Evolutionary conservation across 768 basidiomycete species (phyloP).

Genomic region (Trichaptum fuscoviolaceum): DNA sequence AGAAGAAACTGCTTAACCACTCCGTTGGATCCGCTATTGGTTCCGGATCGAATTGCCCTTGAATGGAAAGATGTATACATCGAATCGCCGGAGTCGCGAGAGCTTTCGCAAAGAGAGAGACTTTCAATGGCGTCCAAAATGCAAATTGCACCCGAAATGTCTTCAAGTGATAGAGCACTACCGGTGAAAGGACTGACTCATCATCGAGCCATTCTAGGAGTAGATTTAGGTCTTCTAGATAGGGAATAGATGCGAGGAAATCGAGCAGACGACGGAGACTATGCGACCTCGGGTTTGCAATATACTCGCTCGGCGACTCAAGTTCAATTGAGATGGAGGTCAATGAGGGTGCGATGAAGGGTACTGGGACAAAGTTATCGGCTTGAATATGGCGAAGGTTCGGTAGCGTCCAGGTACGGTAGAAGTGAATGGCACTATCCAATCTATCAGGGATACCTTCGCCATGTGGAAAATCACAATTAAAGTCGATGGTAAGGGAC

Average conservation of each 20-base stretch:
- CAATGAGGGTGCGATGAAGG: neutral
- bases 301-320: neutral
- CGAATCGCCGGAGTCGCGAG: neutral
- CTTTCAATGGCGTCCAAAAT: neutral
- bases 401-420: neutral
- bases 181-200: neutral
- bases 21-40: neutral
- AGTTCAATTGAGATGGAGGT: neutral
- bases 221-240: neutral
- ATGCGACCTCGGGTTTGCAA: neutral
- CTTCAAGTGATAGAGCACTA: neutral
- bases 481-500: neutral
- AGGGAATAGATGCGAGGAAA: neutral
- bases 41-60: too few relatives aligned
- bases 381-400: neutral
- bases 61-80: neutral
- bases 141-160: neutral
- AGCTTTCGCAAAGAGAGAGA: neutral
- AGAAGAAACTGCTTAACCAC: neutral
- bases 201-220: neutral
- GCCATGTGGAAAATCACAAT: neutral
- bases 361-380: neutral
- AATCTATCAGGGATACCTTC: neutral
- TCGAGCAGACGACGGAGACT: neutral
- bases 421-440: neutral